A percentile compares a stretch with the other conserved stretches of the same genome.
Evolutionary conservation across 352 stramenopile species (phyloP).

Genomic region (Aphanomyces euteiches): DNA sequence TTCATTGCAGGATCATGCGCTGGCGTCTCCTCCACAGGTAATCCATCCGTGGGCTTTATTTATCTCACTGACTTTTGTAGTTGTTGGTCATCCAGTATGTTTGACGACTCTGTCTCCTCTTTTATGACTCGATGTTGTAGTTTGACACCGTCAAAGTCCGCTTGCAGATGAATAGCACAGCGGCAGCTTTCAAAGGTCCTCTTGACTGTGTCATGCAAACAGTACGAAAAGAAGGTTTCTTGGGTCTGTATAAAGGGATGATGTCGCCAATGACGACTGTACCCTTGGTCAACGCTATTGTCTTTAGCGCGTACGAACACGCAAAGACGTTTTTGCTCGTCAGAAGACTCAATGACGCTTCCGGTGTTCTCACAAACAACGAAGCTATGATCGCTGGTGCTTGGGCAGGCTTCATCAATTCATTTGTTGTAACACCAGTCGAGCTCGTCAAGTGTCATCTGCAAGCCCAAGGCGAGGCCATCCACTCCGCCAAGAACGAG

Average conservation of each 20-base stretch:
- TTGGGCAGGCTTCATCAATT: constrained; percentile 24
- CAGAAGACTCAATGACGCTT: constrained; percentile 9
- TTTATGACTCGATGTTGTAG: constrained; percentile 3
- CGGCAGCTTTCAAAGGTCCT: constrained; percentile 22
- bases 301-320: constrained; percentile 23
- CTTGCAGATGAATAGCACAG: constrained; percentile 22
- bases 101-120: background rate
- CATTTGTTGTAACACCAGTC: constrained; percentile 20
- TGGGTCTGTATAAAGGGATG: constrained; percentile 24
- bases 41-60: background rate
- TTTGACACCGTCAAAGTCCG: constrained; percentile 29
- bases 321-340: constrained; percentile 19
- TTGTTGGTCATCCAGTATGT: constrained; percentile 23
- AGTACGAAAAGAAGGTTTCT: constrained; percentile 22
- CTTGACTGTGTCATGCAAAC: constrained; percentile 27
- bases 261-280: constrained; percentile 26
- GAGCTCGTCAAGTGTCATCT: constrained; percentile 27
- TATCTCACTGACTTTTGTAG: background rate
- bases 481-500: constrained; percentile 9
- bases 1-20: constrained; percentile 23
- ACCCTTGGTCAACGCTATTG: constrained; percentile 20
- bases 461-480: constrained; percentile 24
- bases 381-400: constrained; percentile 24
- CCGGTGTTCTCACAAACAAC: constrained; percentile 25
- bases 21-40: constrained; percentile 21